Evolutionary conservation across 352 stramenopile species (phyloP).

Genomic region (Phytophthora gonapodyides): DNA sequence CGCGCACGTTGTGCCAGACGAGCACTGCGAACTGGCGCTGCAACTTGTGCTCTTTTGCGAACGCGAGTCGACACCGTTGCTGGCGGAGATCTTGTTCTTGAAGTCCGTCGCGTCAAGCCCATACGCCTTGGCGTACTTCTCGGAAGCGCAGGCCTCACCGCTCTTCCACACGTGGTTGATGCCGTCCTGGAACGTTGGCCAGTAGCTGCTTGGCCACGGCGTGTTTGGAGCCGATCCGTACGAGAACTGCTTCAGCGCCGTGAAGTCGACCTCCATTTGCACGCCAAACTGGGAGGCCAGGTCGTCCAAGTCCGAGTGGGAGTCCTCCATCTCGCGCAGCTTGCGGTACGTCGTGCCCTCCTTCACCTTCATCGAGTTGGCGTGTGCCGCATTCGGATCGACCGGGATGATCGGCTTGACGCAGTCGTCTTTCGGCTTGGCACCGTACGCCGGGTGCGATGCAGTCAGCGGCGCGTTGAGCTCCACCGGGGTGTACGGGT

Average conservation of each 20-base stretch:
- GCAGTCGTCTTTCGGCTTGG: constrained; percentile 16
- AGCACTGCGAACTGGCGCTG: constrained; percentile 28
- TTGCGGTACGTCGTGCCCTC: constrained; percentile 9
- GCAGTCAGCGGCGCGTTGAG: constrained; percentile 22
- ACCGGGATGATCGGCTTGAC: constrained; percentile 24
- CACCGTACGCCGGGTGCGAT: constrained; percentile 33
- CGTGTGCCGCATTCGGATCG: constrained; percentile 13
- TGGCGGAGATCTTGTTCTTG: constrained; percentile 40
- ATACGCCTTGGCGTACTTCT: constrained; percentile 53
- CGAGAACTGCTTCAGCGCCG: constrained; percentile 26
- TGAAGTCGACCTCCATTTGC: constrained; percentile 29
- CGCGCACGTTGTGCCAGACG: constrained; percentile 30
- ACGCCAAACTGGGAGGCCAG: constrained; percentile 32
- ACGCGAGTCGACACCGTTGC: constrained; percentile 38
- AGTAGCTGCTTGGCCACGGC: constrained; percentile 65
- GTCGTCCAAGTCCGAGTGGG: constrained; percentile 32
- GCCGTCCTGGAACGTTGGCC: constrained; percentile 60
- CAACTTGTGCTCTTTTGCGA: constrained; percentile 25
- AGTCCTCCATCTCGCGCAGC: constrained; percentile 22
- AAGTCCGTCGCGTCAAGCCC: constrained; percentile 41
- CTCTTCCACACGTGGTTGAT: constrained; percentile 61
- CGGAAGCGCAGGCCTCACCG: constrained; percentile 29
- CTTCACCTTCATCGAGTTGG: constrained; percentile 4
- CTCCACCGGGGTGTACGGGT: constrained; percentile 25
- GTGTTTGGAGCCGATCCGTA: constrained; percentile 9